phyloP scores from a whole-genome alignment of 495 filamentous ascomycete species.

The Ascobolus immersus region DNA sequence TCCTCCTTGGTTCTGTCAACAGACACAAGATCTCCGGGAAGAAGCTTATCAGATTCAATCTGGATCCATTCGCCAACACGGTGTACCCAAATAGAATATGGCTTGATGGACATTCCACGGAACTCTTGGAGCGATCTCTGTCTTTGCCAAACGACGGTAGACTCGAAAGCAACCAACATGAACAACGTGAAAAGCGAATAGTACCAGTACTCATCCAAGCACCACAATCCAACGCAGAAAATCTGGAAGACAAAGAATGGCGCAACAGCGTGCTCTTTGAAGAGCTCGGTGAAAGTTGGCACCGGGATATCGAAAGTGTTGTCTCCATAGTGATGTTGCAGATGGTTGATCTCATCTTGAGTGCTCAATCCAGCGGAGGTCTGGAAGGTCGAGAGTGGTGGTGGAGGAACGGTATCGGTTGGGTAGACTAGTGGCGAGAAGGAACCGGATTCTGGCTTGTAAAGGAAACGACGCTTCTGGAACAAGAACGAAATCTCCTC shows the following conservation, averaged over 20 bases:
- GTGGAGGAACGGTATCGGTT: slow-evolving; percentile 63
- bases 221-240: slow-evolving; percentile 95
- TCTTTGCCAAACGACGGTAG: slow-evolving; percentile 96
- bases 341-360: slow-evolving; percentile 41
- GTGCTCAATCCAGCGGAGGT: slow-evolving; percentile 43
- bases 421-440: slow-evolving; percentile 68
- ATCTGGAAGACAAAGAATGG: slow-evolving; percentile 99
- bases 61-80: slow-evolving; percentile 66
- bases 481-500: slow-evolving; percentile 73
- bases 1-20: slow-evolving; percentile 92
- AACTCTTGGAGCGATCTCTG: slow-evolving; percentile 94
- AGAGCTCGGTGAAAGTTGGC: slow-evolving; percentile 80
- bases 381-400: slow-evolving; percentile 51
- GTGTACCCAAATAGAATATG: slow-evolving; percentile 78
- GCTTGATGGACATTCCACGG: slow-evolving; percentile 97
- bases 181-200: slow-evolving; percentile 96
- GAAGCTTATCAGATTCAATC: slow-evolving; percentile 72
- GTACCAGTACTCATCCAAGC: slow-evolving; percentile 99
- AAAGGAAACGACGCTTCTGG: slow-evolving; percentile 92
- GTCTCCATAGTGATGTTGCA: slow-evolving; percentile 79
- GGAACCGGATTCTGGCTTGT: slow-evolving; percentile 34
- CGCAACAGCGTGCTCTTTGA: slow-evolving; percentile 92
- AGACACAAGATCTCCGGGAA: slow-evolving; percentile 90
- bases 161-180: slow-evolving; percentile 94
- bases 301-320: slow-evolving; percentile 98